Base-by-base conservation (phyloP, 2,329 filamentous ascomycete species). In the Ceratocystis alfenasii region DNA sequence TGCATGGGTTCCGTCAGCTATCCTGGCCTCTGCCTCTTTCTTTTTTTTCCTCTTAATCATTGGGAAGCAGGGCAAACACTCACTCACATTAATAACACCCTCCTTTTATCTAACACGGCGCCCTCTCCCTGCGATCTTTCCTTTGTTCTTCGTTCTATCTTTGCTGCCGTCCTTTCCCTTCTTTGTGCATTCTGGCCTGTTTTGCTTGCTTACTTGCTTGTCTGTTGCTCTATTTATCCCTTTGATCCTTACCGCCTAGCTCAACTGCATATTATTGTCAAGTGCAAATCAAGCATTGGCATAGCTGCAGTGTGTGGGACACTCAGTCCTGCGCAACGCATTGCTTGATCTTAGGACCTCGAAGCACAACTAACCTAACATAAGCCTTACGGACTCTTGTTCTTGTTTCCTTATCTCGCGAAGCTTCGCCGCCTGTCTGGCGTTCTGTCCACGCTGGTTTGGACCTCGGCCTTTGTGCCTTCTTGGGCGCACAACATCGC, bases 51-150 rank as follows among this genome's bases (percentile, higher is more conserved):
- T 50, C 22, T 22, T 33, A 33, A 22, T 46, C 3, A 50, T 50
- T 50, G 6, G 22, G 20, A 22, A 50, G 46, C 46, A 7, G 22
- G 20, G 46, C 6, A 22, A 50, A 50, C 46, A 57, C 8, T 6
- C 10, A 28, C 28, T 30, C 53, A 57, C 30, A 30, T 57, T 57
- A 33, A 20, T 10, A 33, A 8, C 33, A 33, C 33, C 33, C 53
- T 57, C 53, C 53, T 57, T 57, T 57, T 57, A 57, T 57, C 53
- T 33, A 33, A 57, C 53, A 57, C 53, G 25, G 22, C 53, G 53
- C 53, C 53, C 53, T 15, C 53, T 33, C 53, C 53, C 53, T 57
- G 53, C 53, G 28, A 57, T 28, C 10, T 8, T 17, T 30, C 10
- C 25, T 30, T 57, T 57, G 5, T 57, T 57, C 17, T 28, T 57